Conservation (phyloP, 176 grass and related monocot genomes). For the Juncus effusus region DNA sequence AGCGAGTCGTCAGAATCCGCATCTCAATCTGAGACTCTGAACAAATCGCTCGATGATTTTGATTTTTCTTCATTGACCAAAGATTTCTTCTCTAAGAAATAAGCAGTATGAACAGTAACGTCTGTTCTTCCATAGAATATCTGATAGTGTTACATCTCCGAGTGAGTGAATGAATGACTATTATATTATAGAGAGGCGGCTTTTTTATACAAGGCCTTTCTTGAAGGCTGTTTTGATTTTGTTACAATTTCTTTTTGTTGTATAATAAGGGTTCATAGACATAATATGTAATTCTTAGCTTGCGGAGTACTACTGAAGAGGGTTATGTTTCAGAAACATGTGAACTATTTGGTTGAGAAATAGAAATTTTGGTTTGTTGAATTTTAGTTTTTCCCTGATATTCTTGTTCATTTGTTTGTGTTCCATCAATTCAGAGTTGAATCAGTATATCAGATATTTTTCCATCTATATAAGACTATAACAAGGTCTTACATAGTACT, state of each 20-base stretch:
- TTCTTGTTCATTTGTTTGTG: neutral
- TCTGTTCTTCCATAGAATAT: conserved; percentile 3
- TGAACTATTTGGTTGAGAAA: neutral
- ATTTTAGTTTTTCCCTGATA: neutral
- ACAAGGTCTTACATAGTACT: neutral
- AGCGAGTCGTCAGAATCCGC: conserved; percentile 14
- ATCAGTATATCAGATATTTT: neutral
- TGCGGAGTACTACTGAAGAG: neutral
- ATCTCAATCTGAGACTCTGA: conserved; percentile 26
- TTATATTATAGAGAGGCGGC: conserved; percentile 12
- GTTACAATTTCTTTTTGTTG: conserved; percentile 9
- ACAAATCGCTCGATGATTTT: conserved; percentile 33
- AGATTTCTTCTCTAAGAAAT: conserved; percentile 31
- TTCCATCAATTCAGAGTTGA: neutral
- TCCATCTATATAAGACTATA: neutral
- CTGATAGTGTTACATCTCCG: neutral
- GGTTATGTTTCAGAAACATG: neutral
- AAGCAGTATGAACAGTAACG: neutral
- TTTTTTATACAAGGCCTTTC: conserved; percentile 7
- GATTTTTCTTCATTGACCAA: conserved; percentile 42
- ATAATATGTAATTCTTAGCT: conserved; percentile 8
- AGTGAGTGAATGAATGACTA: neutral
- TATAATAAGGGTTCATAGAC: neutral
- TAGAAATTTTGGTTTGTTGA: neutral
- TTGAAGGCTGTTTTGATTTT: conserved; percentile 19